Conservation (phyloP, 2,329 filamentous ascomycete species). For the Eutypella sp. region DNA sequence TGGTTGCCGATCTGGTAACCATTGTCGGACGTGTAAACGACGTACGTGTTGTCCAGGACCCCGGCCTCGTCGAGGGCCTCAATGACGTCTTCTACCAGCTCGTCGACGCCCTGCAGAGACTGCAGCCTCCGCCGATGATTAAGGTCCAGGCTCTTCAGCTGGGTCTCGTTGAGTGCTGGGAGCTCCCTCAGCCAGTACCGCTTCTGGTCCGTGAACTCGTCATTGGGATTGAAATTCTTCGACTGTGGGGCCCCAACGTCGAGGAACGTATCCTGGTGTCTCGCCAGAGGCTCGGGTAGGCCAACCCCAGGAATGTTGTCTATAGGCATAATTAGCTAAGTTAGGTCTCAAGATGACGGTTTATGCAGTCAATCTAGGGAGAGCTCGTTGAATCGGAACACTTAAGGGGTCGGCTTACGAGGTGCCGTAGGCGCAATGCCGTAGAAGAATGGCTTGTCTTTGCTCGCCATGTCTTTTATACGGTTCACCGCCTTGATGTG, state of each 20-base stretch:
- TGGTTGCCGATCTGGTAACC: conserved; percentile 22
- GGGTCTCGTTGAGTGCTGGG: conserved; percentile 18
- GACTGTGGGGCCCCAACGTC: neutral
- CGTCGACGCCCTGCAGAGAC: conserved; percentile 38
- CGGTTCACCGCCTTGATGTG: neutral
- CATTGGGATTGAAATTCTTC: neutral
- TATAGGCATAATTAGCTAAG: neutral
- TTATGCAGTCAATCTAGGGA: too few species aligned
- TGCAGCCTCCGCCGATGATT: conserved; percentile 42
- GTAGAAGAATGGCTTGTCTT: neutral
- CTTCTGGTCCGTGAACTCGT: neutral
- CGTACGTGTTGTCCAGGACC: conserved; percentile 1
- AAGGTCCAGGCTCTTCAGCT: conserved; percentile 42
- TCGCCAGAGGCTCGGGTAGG: neutral
- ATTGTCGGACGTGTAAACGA: conserved; percentile 14
- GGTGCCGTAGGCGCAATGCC: neutral
- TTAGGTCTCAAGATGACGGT: too few species aligned
- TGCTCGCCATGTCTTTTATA: neutral
- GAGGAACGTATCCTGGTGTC: neutral
- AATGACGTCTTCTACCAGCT: conserved; percentile 36
- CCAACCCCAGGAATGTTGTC: neutral
- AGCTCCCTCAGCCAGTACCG: neutral
- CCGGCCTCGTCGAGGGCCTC: conserved; percentile 10
- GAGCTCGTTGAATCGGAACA: too few species aligned
- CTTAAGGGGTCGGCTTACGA: neutral